Base-by-base conservation (phyloP, 2,329 filamentous ascomycete species). In the Aspergillus quadricinctus region DNA sequence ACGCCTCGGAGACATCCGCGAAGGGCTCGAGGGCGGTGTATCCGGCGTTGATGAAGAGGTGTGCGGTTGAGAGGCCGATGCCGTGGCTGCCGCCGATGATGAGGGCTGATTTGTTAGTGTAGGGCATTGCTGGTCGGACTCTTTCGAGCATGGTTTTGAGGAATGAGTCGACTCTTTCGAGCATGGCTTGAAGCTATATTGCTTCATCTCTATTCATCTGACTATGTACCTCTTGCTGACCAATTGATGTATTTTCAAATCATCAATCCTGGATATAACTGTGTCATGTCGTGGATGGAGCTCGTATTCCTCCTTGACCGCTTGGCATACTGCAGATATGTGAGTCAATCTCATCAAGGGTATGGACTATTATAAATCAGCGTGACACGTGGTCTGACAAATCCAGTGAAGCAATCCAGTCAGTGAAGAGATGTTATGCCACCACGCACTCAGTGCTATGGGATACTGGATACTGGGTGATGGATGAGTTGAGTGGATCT, bases 31-130 rank as follows among this genome's bases (percentile, higher is more conserved):
- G 49, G n/a, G 27, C n/a, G 4, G 57, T 55, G 23, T 59, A 59
- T 1, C 57, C 55, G 4, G 55, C 57, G 46, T 59, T 59, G 49
- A 59, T 19, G 41, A 54, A 59, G 27, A 59, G 25, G 11, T 60
- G 50, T 10, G 56, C 56, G 1, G 58, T 58, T 28, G 56, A 46
- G n/a, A 58, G 56, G 17, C 58, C 56, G 21, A 60, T 60, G 6
- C 58, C 58, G 40, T 60, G 58, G n/a, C 48, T 60, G 28, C 56
- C 58, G 6, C 58, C 58, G 25, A 60, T 48, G 10, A 60, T 48
- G 27, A 60, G 19, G 14, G 48, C 56, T 45, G 40, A 56, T 31
- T 46, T 60, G 56, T 37, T 31, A 1, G 49, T 10, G 45, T 57
- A 52, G 2, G 41, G 37, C n/a, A 37, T 37, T 17, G 31, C 14